Conservation (phyloP, 139 green algal genomes). For the Picochlorum sp. region DNA sequence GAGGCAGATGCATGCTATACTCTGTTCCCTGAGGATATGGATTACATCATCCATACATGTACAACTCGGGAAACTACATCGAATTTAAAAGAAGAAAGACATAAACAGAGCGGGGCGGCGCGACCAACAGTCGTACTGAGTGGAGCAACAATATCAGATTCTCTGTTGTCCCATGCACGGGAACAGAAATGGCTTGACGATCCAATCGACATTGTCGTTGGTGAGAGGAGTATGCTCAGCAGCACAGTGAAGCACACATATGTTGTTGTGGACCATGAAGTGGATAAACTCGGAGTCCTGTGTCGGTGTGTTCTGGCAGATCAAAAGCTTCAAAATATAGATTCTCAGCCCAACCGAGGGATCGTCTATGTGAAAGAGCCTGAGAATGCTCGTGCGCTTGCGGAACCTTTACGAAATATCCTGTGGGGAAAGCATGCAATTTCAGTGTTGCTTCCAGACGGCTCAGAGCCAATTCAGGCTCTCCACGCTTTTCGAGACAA, state of each 20-base stretch:
- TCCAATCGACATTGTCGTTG: conserved; percentile 38
- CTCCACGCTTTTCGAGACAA: conserved; percentile 68
- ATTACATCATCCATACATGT: conserved; percentile 34
- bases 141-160: conserved; percentile 53
- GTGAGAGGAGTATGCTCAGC: conserved; percentile 24
- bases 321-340: conserved; percentile 23
- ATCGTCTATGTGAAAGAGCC: conserved; percentile 55
- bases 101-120: neutral
- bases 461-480: conserved; percentile 62
- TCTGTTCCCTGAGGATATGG: conserved; percentile 38
- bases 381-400: conserved; percentile 35
- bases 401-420: conserved; percentile 50
- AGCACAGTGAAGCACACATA: conserved; percentile 37
- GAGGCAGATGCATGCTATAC: conserved; percentile 47
- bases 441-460: conserved; percentile 63
- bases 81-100: neutral
- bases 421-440: conserved; percentile 74
- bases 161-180: conserved; percentile 26
- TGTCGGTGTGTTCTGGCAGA: no score
- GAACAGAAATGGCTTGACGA: conserved; percentile 47
- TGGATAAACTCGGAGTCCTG: conserved; percentile 28
- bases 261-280: conserved; percentile 30
- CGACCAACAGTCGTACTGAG: conserved; percentile 56
- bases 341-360: conserved; percentile 42
- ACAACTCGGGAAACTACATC: conserved; percentile 7